Conservation (phyloP, 306 rosid species). For the Mimosa bimucronata region DNA sequence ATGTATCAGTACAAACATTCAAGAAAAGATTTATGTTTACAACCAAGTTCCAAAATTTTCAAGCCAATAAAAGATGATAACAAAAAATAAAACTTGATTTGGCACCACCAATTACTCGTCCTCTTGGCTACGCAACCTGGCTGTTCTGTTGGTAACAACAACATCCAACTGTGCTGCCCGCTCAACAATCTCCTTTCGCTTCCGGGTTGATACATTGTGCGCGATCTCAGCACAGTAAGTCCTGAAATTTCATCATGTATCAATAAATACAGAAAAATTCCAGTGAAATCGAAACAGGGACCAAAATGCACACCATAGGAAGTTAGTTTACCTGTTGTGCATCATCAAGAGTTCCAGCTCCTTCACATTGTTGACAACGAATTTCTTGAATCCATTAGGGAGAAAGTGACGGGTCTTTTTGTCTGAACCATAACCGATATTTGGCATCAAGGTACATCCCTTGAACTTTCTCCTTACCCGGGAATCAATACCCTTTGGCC, state of each 20-base stretch:
- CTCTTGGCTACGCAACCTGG: conserved; percentile 85
- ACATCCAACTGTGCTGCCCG: conserved; percentile 80
- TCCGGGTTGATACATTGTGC: conserved; percentile 63
- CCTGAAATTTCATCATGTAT: conserved; percentile 37
- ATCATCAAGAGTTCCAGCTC: conserved; percentile 78
- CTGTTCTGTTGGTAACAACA: conserved; percentile 74
- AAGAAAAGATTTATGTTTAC: neutral
- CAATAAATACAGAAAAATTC: neutral
- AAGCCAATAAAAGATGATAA: conserved; percentile 17
- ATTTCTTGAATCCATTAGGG: conserved; percentile 71
- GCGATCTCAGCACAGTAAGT: conserved; percentile 84
- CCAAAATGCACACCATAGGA: neutral
- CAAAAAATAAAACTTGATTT: conserved; percentile 18
- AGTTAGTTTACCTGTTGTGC: conserved; percentile 70
- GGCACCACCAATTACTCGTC: conserved; percentile 52
- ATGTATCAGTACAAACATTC: conserved; percentile 8
- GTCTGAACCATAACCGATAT: conserved; percentile 72
- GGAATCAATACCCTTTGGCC: conserved; percentile 88
- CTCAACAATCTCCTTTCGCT: conserved; percentile 75
- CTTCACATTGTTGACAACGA: conserved; percentile 60
- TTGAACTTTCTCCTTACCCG: conserved; percentile 79
- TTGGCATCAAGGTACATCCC: conserved; percentile 72
- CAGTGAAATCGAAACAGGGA: neutral
- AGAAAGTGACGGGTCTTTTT: conserved; percentile 78
- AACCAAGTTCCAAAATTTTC: conserved; percentile 20